Percentiles rank a stretch among this genome's conserved stretches.
phyloP scores from a whole-genome alignment of 768 basidiomycete genomes.

The Trametes punicea region DNA sequence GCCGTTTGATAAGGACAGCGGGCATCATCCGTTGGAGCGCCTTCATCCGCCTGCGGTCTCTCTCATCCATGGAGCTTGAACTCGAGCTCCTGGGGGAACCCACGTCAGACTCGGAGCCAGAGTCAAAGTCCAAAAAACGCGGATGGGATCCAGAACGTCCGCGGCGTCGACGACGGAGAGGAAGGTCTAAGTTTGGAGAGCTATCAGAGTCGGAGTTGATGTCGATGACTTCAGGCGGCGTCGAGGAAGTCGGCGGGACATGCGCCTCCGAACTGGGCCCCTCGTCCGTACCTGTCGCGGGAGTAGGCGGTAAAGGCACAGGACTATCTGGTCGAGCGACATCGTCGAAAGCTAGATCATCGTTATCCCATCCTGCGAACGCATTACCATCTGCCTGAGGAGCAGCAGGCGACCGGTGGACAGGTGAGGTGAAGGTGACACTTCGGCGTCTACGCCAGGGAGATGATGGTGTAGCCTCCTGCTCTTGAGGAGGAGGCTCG shows the following conservation, averaged over 20 bases:
- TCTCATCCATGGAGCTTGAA: conserved; percentile 9
- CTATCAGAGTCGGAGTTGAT: neutral
- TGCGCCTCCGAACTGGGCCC: conserved; percentile 1
- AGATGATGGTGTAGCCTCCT: neutral
- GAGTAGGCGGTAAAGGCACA: conserved; percentile 19
- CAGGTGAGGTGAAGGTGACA: conserved; percentile 3
- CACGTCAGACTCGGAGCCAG: neutral
- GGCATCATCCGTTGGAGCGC: conserved; percentile 52
- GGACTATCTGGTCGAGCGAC: neutral
- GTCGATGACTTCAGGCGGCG: conserved; percentile 3
- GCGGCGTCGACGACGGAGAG: neutral
- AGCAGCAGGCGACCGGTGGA: neutral
- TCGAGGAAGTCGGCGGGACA: neutral
- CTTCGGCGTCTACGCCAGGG: neutral
- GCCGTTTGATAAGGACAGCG: conserved; percentile 44
- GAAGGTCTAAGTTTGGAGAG: neutral
- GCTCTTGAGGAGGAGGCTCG: neutral
- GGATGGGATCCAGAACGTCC: neutral
- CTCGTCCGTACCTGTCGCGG: neutral
- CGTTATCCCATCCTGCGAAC: neutral
- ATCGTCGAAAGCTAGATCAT: neutral
- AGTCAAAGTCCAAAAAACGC: neutral
- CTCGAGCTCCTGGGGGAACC: neutral
- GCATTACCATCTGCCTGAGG: neutral
- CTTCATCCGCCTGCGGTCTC: conserved; percentile 36